A percentile compares a stretch with the other conserved stretches of the same genome.
Evolutionary conservation across 371 early-diverging fungal genomes (phyloP).

Genomic region (Rhizopus sp.): DNA sequence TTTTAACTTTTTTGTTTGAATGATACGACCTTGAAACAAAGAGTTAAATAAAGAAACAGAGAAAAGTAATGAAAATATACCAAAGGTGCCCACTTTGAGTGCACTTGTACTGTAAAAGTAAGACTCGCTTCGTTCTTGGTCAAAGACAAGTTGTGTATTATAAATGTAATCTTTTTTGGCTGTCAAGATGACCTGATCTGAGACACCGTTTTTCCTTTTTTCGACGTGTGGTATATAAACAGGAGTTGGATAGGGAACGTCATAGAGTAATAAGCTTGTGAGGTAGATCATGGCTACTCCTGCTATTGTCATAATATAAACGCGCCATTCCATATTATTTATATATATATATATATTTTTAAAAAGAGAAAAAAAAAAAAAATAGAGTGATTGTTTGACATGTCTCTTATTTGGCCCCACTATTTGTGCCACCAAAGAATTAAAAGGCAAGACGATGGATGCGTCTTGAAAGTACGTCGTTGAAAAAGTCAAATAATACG

Average conservation of each 20-base stretch:
- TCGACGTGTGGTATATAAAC: conserved; percentile 19
- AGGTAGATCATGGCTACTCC: conserved; percentile 46
- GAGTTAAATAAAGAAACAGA: not conserved
- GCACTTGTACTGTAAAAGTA: conserved; percentile 21
- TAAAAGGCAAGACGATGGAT: too few species aligned
- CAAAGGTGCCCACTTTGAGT: conserved; percentile 21
- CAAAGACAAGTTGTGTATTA: conserved; percentile 38
- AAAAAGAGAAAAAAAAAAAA: not conserved
- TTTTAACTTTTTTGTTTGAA: conserved; percentile 20
- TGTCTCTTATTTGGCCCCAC: too few species aligned
- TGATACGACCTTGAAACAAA: conserved; percentile 15
- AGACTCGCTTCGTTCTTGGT: conserved; percentile 14
- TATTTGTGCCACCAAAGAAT: too few species aligned
- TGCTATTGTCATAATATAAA: conserved; percentile 30
- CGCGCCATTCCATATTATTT: conserved; percentile 55
- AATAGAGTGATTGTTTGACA: too few species aligned
- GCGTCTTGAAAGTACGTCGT: too few species aligned
- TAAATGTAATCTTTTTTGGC: conserved; percentile 31
- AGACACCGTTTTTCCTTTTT: conserved; percentile 9
- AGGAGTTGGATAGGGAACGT: conserved; percentile 46
- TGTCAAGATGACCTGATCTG: conserved; percentile 27
- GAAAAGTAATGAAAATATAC: conserved; percentile 4
- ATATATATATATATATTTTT: too few species aligned
- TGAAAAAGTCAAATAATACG: too few species aligned
- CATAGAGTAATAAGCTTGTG: conserved; percentile 37